These are phyloP conservation scores for Arthrocladium fulminans DNA, from an alignment of 2,329 filamentous ascomycete species.

Conservation along the genomic window DNA sequence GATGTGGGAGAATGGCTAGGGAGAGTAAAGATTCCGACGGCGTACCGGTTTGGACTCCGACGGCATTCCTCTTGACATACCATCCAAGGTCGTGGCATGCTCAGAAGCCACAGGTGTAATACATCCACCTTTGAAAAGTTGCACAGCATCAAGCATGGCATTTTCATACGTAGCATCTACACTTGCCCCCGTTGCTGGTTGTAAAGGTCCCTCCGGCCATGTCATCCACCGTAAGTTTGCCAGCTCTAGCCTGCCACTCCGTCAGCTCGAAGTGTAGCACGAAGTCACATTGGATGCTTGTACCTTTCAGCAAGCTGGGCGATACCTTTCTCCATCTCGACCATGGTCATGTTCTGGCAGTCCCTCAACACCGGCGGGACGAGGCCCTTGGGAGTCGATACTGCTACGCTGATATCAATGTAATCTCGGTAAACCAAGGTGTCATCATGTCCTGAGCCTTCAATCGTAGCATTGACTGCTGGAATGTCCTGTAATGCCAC, in stretches of 20 bases:
- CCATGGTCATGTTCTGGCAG: slow-evolving; percentile 75
- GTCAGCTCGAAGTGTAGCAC: slow-evolving; percentile 10
- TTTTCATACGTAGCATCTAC: too few species aligned
- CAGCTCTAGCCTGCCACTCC: slow-evolving; percentile 69
- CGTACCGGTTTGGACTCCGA: too few species aligned
- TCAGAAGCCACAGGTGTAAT: too few species aligned
- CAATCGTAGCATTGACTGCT: slow-evolving; percentile 90
- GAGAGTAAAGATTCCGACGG: too few species aligned
- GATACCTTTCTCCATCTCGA: slow-evolving; percentile 83
- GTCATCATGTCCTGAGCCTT: slow-evolving; percentile 87
- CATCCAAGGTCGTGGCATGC: too few species aligned
- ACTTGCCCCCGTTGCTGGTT: slow-evolving; percentile 91
- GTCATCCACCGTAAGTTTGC: slow-evolving; percentile 96
- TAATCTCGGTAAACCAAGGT: slow-evolving; percentile 98
- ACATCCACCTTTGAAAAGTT: too few species aligned
- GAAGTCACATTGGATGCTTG: slow-evolving; percentile 10
- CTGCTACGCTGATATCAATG: slow-evolving; percentile 93
- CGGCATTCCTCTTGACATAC: too few species aligned
- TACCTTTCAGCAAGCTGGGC: slow-evolving; percentile 94
- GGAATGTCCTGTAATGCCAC: slow-evolving; percentile 94
- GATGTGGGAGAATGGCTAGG: too few species aligned
- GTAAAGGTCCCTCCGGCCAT: slow-evolving; percentile 99
- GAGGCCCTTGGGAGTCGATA: slow-evolving; percentile 93
- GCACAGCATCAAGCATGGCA: too few species aligned
- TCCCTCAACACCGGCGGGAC: slow-evolving; percentile 96